Conservation (phyloP, 2,329 filamentous ascomycete species). For the Plenodomus tracheiphilus region DNA sequence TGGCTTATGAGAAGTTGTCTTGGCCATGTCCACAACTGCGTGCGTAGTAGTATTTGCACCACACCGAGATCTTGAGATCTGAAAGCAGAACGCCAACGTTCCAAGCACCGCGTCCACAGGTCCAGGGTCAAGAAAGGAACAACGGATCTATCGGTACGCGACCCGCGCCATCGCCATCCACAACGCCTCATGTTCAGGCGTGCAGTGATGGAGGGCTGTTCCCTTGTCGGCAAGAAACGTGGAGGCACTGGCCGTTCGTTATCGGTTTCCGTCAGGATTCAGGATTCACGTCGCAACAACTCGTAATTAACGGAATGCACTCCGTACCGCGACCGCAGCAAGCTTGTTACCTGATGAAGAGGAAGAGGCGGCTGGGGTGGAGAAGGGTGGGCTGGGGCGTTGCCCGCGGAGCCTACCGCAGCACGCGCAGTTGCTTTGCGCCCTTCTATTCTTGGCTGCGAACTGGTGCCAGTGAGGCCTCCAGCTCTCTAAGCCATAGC, state of each 20-base stretch:
- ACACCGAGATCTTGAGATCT: background rate
- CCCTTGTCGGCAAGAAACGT: conserved; percentile 3
- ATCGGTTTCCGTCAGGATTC: background rate
- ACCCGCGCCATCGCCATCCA: background rate
- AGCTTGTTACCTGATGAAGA: background rate
- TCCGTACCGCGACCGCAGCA: background rate
- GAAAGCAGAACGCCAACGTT: background rate
- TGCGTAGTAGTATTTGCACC: background rate
- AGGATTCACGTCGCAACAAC: background rate
- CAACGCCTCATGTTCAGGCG: conserved; percentile 3
- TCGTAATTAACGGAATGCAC: background rate
- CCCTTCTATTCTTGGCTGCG: background rate
- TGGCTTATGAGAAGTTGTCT: conserved; percentile 1
- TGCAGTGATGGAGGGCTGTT: background rate
- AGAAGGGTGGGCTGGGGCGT: background rate
- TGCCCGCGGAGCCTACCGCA: background rate
- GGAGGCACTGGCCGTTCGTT: background rate
- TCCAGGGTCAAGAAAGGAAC: background rate
- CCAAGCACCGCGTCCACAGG: background rate
- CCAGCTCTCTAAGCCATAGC: background rate
- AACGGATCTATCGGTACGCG: conserved; percentile 6
- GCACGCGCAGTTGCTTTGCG: background rate
- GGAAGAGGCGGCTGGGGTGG: background rate
- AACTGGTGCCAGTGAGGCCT: background rate
- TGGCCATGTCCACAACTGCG: background rate